phyloP scores from a whole-genome alignment of 306 rosid species.

The Trifolium fragiferum region DNA sequence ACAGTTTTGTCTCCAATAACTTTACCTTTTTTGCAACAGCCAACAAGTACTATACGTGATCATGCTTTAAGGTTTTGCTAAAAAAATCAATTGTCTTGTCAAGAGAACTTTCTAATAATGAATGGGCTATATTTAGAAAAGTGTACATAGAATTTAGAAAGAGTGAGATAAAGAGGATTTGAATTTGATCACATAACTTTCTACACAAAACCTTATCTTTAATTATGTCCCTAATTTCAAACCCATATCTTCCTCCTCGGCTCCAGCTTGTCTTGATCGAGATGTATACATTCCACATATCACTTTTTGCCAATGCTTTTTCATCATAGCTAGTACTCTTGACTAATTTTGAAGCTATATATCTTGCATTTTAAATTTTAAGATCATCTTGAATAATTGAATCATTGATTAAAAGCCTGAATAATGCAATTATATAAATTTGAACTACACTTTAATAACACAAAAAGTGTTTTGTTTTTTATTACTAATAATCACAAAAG shows the following conservation, averaged over 20 bases:
- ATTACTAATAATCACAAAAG: no score
- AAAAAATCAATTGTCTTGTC: conserved; percentile 41
- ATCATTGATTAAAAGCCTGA: neutral
- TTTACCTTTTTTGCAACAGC: neutral
- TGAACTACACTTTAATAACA: no score
- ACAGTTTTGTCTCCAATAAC: neutral
- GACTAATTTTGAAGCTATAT: neutral
- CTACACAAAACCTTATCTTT: conserved; percentile 41
- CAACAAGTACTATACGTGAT: conserved; percentile 23
- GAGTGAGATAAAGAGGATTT: conserved; percentile 8
- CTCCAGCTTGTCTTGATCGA: conserved; percentile 37
- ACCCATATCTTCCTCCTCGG: conserved; percentile 39
- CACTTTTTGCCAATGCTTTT: conserved; percentile 12
- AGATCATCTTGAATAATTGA: neutral
- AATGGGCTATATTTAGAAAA: conserved; percentile 29
- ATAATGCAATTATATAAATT: neutral
- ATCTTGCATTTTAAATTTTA: neutral
- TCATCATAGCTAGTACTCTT: conserved; percentile 20
- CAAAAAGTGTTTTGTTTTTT: no score
- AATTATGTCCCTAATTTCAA: conserved; percentile 43
- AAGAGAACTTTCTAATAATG: conserved; percentile 25
- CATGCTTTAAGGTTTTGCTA: conserved; percentile 40
- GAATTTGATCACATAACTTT: conserved; percentile 18
- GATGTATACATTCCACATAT: neutral
- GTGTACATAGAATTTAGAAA: conserved; percentile 26